Base-by-base conservation (phyloP, 441 rosid genomes). In the Gossypium lobatum region DNA sequence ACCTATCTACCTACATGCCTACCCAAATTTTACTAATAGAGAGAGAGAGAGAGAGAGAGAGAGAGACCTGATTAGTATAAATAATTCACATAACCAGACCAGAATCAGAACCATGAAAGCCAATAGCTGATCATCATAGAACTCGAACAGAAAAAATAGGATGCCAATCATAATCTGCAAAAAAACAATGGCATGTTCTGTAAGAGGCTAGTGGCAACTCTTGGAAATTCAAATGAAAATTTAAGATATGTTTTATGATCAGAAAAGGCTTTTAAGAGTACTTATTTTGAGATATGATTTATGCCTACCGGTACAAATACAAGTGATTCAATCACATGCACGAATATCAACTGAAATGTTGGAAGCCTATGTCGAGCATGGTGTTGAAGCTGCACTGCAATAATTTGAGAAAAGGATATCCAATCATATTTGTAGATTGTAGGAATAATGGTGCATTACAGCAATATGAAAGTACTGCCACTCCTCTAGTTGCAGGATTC, bases 371-470 rank as follows among this genome's bases (percentile, higher is more conserved):
- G 97, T 59, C 93, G 96, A 82, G 99, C 99, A 84, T 93, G 98
- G 86, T 95, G 98, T 78, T 95, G 98, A 86, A 95, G 99, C 91
- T 95, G 99, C 89, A 93, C 99, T 91, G 97, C 83, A 87, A 79
- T 72, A 10, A 42, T 42, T 10, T 42, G 48, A 42, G 48, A 42
- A 42, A 42, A 42, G 13, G 48, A 42, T 42, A 78, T 76, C 72
- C 61, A 80, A 81, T 82, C 73, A 86, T 77, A 65, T 31, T 34
- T 73, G 62, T 72, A 80, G 55, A 55, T 64, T 72, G 57, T 42
- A 16, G 18, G 39, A 68, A 63, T 76, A 21, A 66, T 54, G 71
- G 20, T 16, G 54, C 3, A 48, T 14, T 9, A 52, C 16, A 16
- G 4, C 50, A 63, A 64, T n/a, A 23, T 23, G 11, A 75, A 55